Percentiles rank a stretch among this genome's conserved stretches.
Evolutionary conservation across 805 yeast genomes (phyloP).

Genomic region (Sugiyamaella lignohabitans): DNA sequence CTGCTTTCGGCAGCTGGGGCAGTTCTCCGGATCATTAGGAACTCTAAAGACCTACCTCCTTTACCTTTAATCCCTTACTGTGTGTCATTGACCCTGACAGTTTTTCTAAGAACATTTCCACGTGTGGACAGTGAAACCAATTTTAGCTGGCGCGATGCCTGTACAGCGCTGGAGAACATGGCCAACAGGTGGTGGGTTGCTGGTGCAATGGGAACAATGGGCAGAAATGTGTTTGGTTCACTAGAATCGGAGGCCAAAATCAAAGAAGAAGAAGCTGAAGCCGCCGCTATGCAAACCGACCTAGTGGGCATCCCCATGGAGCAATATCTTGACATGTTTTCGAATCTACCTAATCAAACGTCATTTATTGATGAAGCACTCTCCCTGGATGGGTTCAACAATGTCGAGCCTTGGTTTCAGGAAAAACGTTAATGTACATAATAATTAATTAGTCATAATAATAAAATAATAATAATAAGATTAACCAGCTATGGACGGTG

Average conservation of each 20-base stretch:
- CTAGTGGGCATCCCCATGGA: constrained; percentile 13
- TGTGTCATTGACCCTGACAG: constrained; percentile 32
- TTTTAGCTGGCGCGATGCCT: constrained; percentile 27
- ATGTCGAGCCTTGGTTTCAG: constrained; percentile 22
- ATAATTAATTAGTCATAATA: too few relatives aligned
- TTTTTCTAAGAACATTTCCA: constrained; percentile 31
- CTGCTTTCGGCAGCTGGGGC: constrained; percentile 26
- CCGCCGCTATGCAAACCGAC: neutral
- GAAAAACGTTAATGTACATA: constrained; percentile 13
- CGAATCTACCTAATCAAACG: constrained; percentile 31
- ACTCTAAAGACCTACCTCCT: constrained; percentile 26
- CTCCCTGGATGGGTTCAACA: constrained; percentile 22
- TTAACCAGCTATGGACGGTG: too few relatives aligned
- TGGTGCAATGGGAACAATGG: constrained; percentile 34
- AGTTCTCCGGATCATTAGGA: constrained; percentile 24
- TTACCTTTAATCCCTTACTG: constrained; percentile 33
- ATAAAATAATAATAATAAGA: too few relatives aligned
- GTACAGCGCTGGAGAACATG: constrained; percentile 25
- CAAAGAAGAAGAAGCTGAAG: neutral
- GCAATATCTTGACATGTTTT: constrained; percentile 29
- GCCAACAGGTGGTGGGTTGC: constrained; percentile 33
- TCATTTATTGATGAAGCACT: constrained; percentile 29
- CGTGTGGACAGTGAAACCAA: constrained; percentile 25
- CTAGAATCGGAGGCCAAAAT: constrained; percentile 13
- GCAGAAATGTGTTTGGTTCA: constrained; percentile 25